Evolutionary conservation across 1,284 basidiomycete species (phyloP).

Genomic region (Stygiomarasmius scandens): DNA sequence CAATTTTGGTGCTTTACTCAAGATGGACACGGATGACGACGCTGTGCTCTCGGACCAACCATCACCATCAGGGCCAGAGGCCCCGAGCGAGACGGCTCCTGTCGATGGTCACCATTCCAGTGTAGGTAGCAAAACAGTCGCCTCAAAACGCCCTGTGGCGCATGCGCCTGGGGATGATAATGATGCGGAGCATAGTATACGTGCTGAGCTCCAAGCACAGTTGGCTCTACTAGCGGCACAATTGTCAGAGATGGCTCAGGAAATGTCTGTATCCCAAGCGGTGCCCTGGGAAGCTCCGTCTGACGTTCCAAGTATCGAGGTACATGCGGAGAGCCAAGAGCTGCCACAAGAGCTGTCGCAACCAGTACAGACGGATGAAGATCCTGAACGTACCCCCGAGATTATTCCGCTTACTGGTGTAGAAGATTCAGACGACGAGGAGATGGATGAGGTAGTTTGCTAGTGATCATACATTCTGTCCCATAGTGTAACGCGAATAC

Average conservation of each 20-base stretch:
- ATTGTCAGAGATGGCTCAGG: slow-evolving; percentile 57
- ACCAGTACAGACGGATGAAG: not conserved
- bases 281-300: too few species aligned
- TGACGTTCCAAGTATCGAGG: not conserved
- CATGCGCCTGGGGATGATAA: not conserved
- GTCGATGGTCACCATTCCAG: not conserved
- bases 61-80: slow-evolving; percentile 10
- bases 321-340: not conserved
- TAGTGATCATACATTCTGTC: not conserved
- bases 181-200: slow-evolving; percentile 30
- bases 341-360: not conserved
- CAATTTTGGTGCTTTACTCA: slow-evolving; percentile 61
- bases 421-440: slow-evolving; percentile 21
- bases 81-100: not conserved
- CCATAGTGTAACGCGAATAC: not conserved
- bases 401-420: not conserved
- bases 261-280: slow-evolving; percentile 5
- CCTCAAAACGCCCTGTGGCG: not conserved
- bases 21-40: slow-evolving; percentile 37
- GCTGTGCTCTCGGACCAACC: slow-evolving; percentile 19
- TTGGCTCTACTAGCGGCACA: slow-evolving; percentile 66
- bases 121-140: not conserved
- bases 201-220: slow-evolving; percentile 65
- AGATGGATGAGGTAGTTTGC: slow-evolving; percentile 29
- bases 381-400: not conserved